Percentiles rank a stretch among this genome's conserved stretches.
These are phyloP conservation scores for Pseudocercospora cruenta DNA, from an alignment of 2,329 filamentous ascomycete species.

Conservation along the genomic window DNA sequence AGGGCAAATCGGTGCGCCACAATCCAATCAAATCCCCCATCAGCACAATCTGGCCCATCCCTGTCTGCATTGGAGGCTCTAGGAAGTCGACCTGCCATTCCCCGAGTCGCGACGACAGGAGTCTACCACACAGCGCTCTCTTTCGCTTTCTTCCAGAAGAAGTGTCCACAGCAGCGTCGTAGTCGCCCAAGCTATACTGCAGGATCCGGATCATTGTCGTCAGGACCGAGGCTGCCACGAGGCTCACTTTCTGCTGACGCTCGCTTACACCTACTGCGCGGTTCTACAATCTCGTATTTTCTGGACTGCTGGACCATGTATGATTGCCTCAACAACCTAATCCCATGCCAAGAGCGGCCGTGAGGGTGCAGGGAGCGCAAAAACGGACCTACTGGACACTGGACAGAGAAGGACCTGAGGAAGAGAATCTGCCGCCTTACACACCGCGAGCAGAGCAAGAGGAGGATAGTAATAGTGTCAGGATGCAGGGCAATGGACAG, in stretches of 20 bases:
- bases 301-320: constrained; percentile 10
- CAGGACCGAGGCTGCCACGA: not conserved
- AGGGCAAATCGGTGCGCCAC: not conserved
- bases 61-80: not conserved
- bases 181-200: not conserved
- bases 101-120: not conserved
- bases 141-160: not conserved
- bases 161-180: not conserved
- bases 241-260: not conserved
- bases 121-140: not conserved
- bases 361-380: constrained; percentile 30
- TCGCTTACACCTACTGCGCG: not conserved
- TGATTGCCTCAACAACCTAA: constrained; percentile 7
- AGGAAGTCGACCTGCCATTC: not conserved
- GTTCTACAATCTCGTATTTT: not conserved
- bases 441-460: constrained; percentile 16
- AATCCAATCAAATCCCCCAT: not conserved
- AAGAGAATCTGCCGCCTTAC: constrained; percentile 20
- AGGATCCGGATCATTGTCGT: not conserved
- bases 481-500: constrained; percentile 30
- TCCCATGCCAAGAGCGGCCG: constrained; percentile 28
- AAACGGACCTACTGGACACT: constrained; percentile 29
- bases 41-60: not conserved
- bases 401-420: constrained; percentile 5
- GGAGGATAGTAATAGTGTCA: constrained; percentile 8